Evolutionary conservation across 768 basidiomycete genomes (phyloP), one percentile per base, ranked within the genome.

Genomic region (Melanogaster broomeanus): DNA sequence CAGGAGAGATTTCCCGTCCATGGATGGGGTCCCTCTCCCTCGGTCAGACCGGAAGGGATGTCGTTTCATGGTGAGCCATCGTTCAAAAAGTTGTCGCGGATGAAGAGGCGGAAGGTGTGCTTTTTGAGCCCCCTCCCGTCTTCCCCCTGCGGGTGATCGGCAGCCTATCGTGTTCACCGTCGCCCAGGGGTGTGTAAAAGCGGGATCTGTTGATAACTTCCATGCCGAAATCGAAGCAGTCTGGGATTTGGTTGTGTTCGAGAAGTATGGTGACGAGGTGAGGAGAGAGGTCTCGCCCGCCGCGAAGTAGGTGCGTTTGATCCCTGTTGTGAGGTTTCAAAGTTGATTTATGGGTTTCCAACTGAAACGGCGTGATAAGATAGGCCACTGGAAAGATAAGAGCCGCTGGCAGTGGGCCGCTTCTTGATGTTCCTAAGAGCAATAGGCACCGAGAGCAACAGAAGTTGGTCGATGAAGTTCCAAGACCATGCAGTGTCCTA

Each of bases 1-100:
- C 19, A 58, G 39, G 16, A 55, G 16, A 55, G 13, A 25, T 51
- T 55, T 4, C 57, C 53, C 3, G 49, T 33, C 57, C 57, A 58
- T 10, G 6, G 6, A 30, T 51, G 50, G 7, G 49, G 53, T 34
- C 49, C 30, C 16, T n/a, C 13, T 9, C 41, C 31, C 10, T 35
- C 27, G 0, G 43, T 49, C 13, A 55, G n/a, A 3, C 19, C 19
- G 13, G n/a, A 6, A 42, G 53, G 35, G 49, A 34, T 43, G 6
- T 22, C 37, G 24, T 58, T 58, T 16, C 24, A 30, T 22, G 43
- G 48, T 11, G 54, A 55, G 9, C 45, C 49, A 42, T 58, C 56
- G 40, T 58, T 49, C 12, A 37, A 11, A 24, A 49, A 45, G 38
- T 55, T 52, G 42, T 58, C 57, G 19, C 49, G 48, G 24, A 55